Base-by-base conservation (phyloP, 2,329 filamentous ascomycete species). In the Phialocephala sp. region DNA sequence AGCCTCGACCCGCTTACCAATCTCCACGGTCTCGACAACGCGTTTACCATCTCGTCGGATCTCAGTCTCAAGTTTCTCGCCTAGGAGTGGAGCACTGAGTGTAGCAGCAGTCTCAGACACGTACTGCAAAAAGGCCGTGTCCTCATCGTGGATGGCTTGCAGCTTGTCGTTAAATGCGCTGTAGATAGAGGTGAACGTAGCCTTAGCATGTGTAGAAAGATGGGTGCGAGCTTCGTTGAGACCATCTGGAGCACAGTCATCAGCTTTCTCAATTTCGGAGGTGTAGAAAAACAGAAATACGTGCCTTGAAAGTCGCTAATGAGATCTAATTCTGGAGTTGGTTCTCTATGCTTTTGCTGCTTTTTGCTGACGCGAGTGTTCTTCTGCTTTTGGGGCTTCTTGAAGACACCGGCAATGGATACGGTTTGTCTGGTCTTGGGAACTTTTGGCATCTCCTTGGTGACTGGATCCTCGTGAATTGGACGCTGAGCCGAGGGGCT, bases 361-460 rank as follows among this genome's bases (percentile, higher is more conserved):
- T 68, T 70, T 56, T 66, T 68, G 15, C 59, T 58, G 27, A 55
- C 60, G 12, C 41, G 41, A 39, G 50, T 60, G 32, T n/a, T 27
- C 58, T 68, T 69, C 5, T 36, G 18, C 20, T 66, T 32, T 54
- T 54, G 50, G 4, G 22, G 47, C 32, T 66, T 69, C 65, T 71
- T 72, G 62, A 74, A 71, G 18, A 74, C 35, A 32, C 62, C 62
- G 18, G 71, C 69, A n/a, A 60, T 60, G 1, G 71, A 74, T 27
- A 71, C 63, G 9, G 45, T 70, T 37, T 65, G 36, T 37, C 27
- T 47, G 32, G 24, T 12, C 11, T 54, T 54, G 6, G 24, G 24
- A 32, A 12, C 24, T 27, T 32, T 54, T 18, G 35, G 22, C 50
- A 9, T 18, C 3, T 54, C 50, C 50, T 54, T 54, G 50, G 24